Base-by-base conservation (phyloP, 2,329 filamentous ascomycete species). In the Aspergillus calidoustus region DNA sequence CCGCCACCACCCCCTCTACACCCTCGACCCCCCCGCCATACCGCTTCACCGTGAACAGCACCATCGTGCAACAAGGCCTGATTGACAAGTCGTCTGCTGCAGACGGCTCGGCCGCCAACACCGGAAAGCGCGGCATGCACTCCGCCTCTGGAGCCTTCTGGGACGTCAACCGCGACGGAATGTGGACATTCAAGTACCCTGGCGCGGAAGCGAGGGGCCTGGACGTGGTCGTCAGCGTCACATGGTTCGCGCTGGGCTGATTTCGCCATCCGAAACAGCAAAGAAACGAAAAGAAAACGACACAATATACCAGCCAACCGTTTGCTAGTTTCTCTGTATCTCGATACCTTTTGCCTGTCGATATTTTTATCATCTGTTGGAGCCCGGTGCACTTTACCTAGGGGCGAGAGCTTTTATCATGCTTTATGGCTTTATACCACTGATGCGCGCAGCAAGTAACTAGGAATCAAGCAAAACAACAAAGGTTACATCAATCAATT, bases 1-100 rank as follows among this genome's bases (percentile, higher is more conserved):
- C 72, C 59, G 79, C 79, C 51, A 80, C 79, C 43, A 72, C 76
- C 28, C 74, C 77, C 25, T 68, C 73, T 53, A 71, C 75, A 23
- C 63, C 72, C 47, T 68, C 72, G 46, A 69, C 74, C 5, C 69
- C 79, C 15, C 74, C 86, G 28, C 89, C 91, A 5, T 97, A 89
- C 87, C 98, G 98, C 80, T 98, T 94, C 81, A 92, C 93, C 70
- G 93, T 96, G 81, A 98, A 97, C 85, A 96, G 92, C 83, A 98
- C 94, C 68, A 97, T 98, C 75, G 96, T 98, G 70, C 94, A 99
- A 83, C 94, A 98, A 82, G 78, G 77, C 22, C 84, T 94, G 38
- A 87, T 79, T 54, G 73, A 77, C 65, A 73, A 74, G 66, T 74
- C 78, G 31, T 81, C 85, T 66, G 84, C 84, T 57, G 84, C 83